phyloP scores from a whole-genome alignment of 768 basidiomycete genomes.

The Lactarius quietus region DNA sequence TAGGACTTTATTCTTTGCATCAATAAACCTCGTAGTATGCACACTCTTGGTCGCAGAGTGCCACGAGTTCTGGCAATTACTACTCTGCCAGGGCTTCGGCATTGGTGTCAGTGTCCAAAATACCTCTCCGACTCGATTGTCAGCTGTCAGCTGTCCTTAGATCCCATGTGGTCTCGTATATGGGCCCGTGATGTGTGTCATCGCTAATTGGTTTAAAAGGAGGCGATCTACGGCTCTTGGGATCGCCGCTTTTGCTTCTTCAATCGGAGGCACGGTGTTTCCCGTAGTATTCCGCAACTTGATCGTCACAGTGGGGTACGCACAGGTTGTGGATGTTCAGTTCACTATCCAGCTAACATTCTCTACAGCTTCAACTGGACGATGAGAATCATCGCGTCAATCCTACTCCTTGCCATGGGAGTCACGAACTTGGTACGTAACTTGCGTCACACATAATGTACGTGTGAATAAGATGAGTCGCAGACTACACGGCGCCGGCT shows the following conservation, averaged over 20 bases:
- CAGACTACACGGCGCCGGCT: slow-evolving; percentile 42
- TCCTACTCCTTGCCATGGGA: slow-evolving; percentile 49
- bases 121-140: background rate
- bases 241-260: slow-evolving; percentile 59
- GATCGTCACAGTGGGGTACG: slow-evolving; percentile 50
- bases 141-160: slow-evolving; percentile 15
- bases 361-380: slow-evolving; percentile 66
- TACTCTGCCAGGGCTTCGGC: slow-evolving; percentile 69
- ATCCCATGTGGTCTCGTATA: slow-evolving; percentile 51
- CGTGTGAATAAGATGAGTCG: slow-evolving; percentile 22
- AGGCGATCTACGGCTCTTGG: slow-evolving; percentile 57
- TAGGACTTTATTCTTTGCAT: slow-evolving; percentile 45
- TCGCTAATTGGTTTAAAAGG: slow-evolving; percentile 73
- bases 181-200: slow-evolving; percentile 53
- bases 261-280: slow-evolving; percentile 63
- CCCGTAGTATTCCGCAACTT: slow-evolving; percentile 60
- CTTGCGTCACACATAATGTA: slow-evolving; percentile 11
- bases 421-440: slow-evolving; percentile 48
- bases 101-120: slow-evolving; percentile 48
- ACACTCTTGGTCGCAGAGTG: slow-evolving; percentile 72
- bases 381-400: slow-evolving; percentile 65
- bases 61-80: slow-evolving; percentile 71
- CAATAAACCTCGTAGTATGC: slow-evolving; percentile 47
- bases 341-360: background rate
- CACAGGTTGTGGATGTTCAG: background rate